These are phyloP conservation scores for Pseudonitzschia multistriata DNA, from an alignment of 108 stramenopile genomes.

Conservation along the genomic window DNA sequence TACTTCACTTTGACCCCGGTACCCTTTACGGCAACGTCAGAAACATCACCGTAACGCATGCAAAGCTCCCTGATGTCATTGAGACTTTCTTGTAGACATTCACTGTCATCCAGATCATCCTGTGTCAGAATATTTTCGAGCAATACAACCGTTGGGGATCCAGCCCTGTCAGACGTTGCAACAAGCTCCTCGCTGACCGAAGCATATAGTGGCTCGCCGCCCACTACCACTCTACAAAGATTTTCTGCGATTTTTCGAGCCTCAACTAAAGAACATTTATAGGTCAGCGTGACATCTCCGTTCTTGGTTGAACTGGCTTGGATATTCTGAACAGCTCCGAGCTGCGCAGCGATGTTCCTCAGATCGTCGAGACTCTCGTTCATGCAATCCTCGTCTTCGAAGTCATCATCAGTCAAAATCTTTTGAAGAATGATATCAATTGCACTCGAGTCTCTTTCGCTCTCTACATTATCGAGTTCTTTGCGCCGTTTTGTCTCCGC, in stretches of 20 bases:
- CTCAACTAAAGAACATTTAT: neutral
- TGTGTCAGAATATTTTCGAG: constrained; percentile 66
- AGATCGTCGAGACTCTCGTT: constrained; percentile 62
- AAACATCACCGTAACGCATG: constrained; percentile 24
- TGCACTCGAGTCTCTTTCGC: neutral
- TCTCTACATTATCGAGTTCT: neutral
- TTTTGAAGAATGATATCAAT: constrained; percentile 47
- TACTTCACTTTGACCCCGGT: constrained; percentile 26
- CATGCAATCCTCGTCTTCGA: constrained; percentile 66
- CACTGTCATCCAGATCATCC: constrained; percentile 81
- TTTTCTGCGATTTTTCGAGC: constrained; percentile 5
- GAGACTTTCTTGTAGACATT: constrained; percentile 71
- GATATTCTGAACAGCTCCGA: constrained; percentile 5
- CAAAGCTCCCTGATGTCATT: constrained; percentile 62
- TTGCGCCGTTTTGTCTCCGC: constrained; percentile 13
- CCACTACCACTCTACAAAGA: constrained; percentile 5
- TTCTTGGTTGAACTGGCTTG: neutral
- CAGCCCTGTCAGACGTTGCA: neutral
- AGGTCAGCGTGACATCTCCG: constrained; percentile 14
- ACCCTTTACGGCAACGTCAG: constrained; percentile 13
- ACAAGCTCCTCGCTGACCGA: constrained; percentile 1
- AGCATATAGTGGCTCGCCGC: constrained; percentile 15
- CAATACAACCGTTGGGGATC: constrained; percentile 20
- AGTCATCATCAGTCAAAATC: constrained; percentile 64
- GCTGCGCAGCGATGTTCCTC: constrained; percentile 33